Conservation (phyloP, 805 yeast genomes). For the Kluyveromyces lactis region DNA sequence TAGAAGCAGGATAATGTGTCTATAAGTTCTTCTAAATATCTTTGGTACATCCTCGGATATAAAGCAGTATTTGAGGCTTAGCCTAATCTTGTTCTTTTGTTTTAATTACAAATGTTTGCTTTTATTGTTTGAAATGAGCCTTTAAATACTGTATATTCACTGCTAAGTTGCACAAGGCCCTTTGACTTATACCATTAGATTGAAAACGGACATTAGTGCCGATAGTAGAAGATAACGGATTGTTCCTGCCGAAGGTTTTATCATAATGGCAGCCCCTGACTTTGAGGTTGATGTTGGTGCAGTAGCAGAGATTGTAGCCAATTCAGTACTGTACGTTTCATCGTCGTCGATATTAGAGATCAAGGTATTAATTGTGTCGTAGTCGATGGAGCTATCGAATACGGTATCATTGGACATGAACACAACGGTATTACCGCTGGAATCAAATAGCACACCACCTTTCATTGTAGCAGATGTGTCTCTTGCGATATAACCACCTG, state of each 20-base stretch:
- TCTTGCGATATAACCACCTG: conserved; percentile 50
- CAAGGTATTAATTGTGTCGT: conserved; percentile 39
- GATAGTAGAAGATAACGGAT: background rate
- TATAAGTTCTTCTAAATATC: no score
- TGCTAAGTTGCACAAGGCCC: no score
- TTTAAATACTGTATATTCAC: no score
- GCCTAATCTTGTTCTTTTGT: no score
- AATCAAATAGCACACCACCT: conserved; percentile 67
- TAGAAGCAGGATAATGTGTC: no score
- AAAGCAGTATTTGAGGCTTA: no score
- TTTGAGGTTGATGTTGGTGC: conserved; percentile 26
- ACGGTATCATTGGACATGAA: conserved; percentile 48
- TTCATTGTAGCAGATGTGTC: conserved; percentile 42
- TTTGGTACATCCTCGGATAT: no score
- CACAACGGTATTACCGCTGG: conserved; percentile 51
- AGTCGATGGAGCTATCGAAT: conserved; percentile 39
- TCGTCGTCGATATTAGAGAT: conserved; percentile 28
- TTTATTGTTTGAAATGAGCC: no score
- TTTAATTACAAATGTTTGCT: no score
- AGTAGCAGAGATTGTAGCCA: conserved; percentile 32
- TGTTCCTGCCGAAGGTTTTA: background rate
- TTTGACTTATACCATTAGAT: background rate
- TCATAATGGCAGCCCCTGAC: conserved; percentile 17
- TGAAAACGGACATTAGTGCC: background rate
- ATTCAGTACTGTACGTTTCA: conserved; percentile 26